phyloP scores from a whole-genome alignment of 805 yeast genomes.

The Blastobotrys attinorum region DNA sequence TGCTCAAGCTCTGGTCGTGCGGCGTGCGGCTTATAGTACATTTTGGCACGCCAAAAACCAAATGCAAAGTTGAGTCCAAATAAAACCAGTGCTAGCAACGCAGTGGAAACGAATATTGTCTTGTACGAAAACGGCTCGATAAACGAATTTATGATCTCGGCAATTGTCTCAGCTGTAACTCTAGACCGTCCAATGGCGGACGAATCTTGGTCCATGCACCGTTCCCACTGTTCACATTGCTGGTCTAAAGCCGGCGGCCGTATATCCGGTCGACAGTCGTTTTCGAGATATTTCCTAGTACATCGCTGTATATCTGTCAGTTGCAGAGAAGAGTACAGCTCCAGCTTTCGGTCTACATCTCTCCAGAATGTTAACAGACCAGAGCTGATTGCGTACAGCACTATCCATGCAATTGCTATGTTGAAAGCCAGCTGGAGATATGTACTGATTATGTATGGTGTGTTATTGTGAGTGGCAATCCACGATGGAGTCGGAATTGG shows the following conservation, averaged over 20 bases:
- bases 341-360: conserved; percentile 65
- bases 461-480: conserved; percentile 13
- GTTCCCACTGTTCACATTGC: conserved; percentile 62
- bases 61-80: conserved; percentile 19
- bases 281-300: conserved; percentile 54
- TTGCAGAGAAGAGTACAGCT: conserved; percentile 45
- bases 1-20: background rate
- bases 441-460: conserved; percentile 50
- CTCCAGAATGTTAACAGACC: conserved; percentile 43
- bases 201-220: conserved; percentile 77
- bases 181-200: conserved; percentile 50
- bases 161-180: conserved; percentile 68
- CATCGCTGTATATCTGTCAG: conserved; percentile 58
- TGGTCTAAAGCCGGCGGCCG: conserved; percentile 69
- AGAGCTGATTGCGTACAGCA: conserved; percentile 40
- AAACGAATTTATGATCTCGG: conserved; percentile 71
- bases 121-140: conserved; percentile 49
- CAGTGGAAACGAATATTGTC: conserved; percentile 12
- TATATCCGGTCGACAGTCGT: conserved; percentile 51
- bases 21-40: conserved; percentile 6
- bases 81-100: conserved; percentile 7
- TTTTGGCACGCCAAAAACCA: conserved; percentile 19
- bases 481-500: conserved; percentile 24
- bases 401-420: conserved; percentile 36
- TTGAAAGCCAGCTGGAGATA: conserved; percentile 62